A percentile compares a stretch with the other conserved stretches of the same genome.
These are phyloP conservation scores for Tolypocladium tundrense DNA, from an alignment of 2,329 filamentous ascomycete genomes.

Conservation along the genomic window DNA sequence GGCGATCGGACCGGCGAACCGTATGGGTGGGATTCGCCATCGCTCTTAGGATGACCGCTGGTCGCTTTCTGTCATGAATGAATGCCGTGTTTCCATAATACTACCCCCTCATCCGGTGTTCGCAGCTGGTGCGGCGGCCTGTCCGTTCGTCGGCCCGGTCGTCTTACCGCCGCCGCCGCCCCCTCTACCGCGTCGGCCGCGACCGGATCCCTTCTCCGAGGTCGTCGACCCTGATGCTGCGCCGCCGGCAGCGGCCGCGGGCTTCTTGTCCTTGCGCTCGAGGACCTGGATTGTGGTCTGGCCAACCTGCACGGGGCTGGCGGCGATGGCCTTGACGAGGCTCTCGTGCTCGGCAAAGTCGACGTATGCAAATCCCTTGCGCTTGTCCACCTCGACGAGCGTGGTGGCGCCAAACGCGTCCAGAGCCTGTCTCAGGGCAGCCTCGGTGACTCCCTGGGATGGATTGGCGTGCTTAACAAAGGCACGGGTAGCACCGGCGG, in stretches of 20 bases:
- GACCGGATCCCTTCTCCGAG: slow-evolving; percentile 10
- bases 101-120: slow-evolving; percentile 3
- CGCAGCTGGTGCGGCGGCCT: slow-evolving; percentile 1
- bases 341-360: slow-evolving; percentile 69
- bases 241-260: slow-evolving; percentile 8
- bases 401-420: slow-evolving; percentile 62
- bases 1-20: background rate
- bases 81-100: background rate
- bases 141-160: slow-evolving; percentile 3
- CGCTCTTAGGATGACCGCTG: background rate
- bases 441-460: slow-evolving; percentile 84
- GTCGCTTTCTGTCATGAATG: slow-evolving; percentile 1
- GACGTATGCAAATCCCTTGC: slow-evolving; percentile 89
- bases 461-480: slow-evolving; percentile 79
- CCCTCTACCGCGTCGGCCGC: slow-evolving; percentile 11
- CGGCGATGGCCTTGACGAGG: slow-evolving; percentile 68
- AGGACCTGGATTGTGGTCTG: slow-evolving; percentile 81
- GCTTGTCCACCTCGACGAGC: slow-evolving; percentile 84
- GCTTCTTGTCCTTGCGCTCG: slow-evolving; percentile 60
- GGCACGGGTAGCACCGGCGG: slow-evolving; percentile 47
- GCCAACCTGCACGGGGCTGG: slow-evolving; percentile 72
- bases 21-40: background rate
- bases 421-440: slow-evolving; percentile 65
- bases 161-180: slow-evolving; percentile 8
- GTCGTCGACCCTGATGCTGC: slow-evolving; percentile 1